phyloP scores from a whole-genome alignment of 2,329 filamentous ascomycete species.

The Fusarium begoniae region DNA sequence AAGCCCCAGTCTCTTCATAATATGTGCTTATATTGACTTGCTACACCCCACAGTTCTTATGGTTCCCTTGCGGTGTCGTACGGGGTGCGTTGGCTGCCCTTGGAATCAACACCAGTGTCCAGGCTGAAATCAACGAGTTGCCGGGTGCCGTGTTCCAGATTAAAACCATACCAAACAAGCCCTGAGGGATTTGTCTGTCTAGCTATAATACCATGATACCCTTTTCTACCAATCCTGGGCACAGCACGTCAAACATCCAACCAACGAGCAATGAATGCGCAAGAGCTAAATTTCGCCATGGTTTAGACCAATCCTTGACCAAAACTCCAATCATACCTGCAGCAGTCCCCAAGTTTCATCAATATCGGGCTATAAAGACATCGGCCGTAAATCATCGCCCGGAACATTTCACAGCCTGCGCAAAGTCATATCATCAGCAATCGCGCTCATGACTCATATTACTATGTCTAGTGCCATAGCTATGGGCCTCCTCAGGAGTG shows the following conservation, averaged over 20 bases:
- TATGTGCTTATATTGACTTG: slow-evolving; percentile 2
- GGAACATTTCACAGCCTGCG: slow-evolving; percentile 50
- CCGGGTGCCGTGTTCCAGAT: slow-evolving; percentile 95
- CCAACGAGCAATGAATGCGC: slow-evolving; percentile 21
- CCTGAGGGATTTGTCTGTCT: slow-evolving; percentile 28
- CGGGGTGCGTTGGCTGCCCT: slow-evolving; percentile 91
- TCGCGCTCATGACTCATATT: slow-evolving; percentile 45
- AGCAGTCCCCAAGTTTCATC: slow-evolving; percentile 23
- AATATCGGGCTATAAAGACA: slow-evolving; percentile 19
- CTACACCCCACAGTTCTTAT: slow-evolving; percentile 74
- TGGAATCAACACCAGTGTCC: slow-evolving; percentile 89
- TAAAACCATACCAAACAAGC: slow-evolving; percentile 78
- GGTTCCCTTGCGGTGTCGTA: slow-evolving; percentile 94
- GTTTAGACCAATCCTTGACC: slow-evolving; percentile 25
- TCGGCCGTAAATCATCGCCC: slow-evolving; percentile 31
- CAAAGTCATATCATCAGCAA: slow-evolving; percentile 50
- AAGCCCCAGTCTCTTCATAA: not conserved
- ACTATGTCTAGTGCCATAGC: slow-evolving; percentile 50
- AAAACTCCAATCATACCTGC: slow-evolving; percentile 39
- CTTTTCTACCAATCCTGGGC: slow-evolving; percentile 30
- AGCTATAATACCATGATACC: slow-evolving; percentile 40
- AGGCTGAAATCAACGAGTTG: slow-evolving; percentile 87
- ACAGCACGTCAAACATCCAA: slow-evolving; percentile 27
- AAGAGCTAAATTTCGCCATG: slow-evolving; percentile 34
- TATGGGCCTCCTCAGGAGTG: slow-evolving; percentile 43